Evolutionary conservation across 2,329 filamentous ascomycete genomes (phyloP).

Genomic region (Hymenotorrendiella dingleyae): DNA sequence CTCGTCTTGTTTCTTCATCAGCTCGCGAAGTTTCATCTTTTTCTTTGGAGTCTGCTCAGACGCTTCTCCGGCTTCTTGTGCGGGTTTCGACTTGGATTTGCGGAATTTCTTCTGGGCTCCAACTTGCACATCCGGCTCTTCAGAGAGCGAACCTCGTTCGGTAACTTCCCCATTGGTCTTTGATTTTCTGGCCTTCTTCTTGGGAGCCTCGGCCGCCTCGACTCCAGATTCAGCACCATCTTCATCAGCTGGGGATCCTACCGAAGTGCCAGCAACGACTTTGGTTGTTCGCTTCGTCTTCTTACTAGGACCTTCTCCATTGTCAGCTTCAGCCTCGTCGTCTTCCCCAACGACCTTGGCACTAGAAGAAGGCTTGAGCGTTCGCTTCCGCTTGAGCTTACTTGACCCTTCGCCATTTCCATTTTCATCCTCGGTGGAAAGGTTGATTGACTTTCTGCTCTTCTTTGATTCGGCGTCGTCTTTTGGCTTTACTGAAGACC

Average conservation of each 20-base stretch:
- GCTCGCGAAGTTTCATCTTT: constrained; percentile 9
- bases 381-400: neutral
- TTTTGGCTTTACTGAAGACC: too few species aligned
- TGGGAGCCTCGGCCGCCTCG: neutral
- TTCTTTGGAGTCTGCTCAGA: neutral
- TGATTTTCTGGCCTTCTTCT: neutral
- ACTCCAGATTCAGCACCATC: neutral
- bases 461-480: too few species aligned
- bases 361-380: neutral
- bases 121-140: neutral
- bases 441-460: too few species aligned
- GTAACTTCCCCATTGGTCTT: constrained; percentile 1
- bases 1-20: constrained; percentile 12
- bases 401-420: neutral
- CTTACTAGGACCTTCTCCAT: constrained; percentile 4
- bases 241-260: neutral
- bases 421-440: neutral
- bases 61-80: neutral
- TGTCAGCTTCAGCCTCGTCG: neutral
- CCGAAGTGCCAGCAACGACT: neutral
- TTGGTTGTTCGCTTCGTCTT: neutral
- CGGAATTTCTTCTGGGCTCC: neutral
- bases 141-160: neutral
- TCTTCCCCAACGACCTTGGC: too few species aligned
- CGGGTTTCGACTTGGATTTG: neutral